Evolutionary conservation across 306 rosid species (phyloP).

Genomic region (Amphicarpaea edgeworthii): DNA sequence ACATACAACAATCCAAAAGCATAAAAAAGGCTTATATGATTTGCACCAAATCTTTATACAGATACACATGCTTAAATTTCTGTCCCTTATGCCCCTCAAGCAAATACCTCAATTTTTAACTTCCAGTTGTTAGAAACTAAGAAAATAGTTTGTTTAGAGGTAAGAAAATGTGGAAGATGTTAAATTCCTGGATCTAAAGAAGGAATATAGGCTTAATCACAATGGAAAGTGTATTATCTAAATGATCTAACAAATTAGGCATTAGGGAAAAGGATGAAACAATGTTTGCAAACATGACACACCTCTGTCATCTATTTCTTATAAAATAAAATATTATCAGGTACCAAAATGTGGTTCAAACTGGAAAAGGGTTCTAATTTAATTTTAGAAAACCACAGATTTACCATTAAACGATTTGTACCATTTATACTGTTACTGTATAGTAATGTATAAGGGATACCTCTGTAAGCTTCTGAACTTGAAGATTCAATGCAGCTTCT

Average conservation of each 20-base stretch:
- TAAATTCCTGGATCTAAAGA: background rate
- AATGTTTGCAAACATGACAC: constrained; percentile 28
- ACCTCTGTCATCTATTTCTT: background rate
- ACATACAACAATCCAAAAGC: constrained; percentile 1
- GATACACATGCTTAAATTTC: constrained; percentile 7
- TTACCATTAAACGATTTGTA: background rate
- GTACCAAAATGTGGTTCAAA: constrained; percentile 16
- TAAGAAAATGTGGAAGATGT: constrained; percentile 18
- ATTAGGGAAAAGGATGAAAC: background rate
- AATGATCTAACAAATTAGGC: constrained; percentile 8
- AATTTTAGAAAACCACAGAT: constrained; percentile 16
- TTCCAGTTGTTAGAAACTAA: constrained; percentile 14
- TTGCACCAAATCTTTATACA: constrained; percentile 12
- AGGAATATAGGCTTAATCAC: background rate
- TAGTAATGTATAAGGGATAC: constrained; percentile 48
- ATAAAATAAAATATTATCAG: background rate
- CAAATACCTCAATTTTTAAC: constrained; percentile 28
- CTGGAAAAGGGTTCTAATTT: background rate
- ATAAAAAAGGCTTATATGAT: constrained; percentile 31
- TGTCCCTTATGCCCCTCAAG: constrained; percentile 19
- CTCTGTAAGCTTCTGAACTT: constrained; percentile 59
- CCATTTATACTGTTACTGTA: background rate
- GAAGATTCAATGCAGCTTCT: constrained; percentile 54
- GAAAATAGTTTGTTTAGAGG: background rate
- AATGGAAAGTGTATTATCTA: background rate